Percentiles rank a stretch among this genome's conserved stretches.
Evolutionary conservation across 768 basidiomycete species (phyloP).

Genomic region (Lentinula detonsa): DNA sequence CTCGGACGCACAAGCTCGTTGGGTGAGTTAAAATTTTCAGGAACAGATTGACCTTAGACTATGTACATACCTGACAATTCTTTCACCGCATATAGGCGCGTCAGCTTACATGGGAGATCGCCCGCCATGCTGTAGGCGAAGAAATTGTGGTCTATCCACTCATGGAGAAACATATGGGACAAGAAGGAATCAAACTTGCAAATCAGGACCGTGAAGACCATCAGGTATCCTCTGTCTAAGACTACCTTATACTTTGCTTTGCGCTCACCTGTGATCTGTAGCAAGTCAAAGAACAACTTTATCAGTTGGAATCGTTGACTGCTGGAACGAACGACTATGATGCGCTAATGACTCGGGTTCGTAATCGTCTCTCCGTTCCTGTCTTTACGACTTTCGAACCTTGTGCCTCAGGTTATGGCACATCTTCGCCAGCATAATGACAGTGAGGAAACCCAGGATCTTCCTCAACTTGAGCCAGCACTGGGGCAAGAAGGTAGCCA

Average conservation of each 20-base stretch:
- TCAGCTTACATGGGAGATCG: conserved; percentile 57
- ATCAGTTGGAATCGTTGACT: conserved; percentile 38
- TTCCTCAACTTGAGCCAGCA: conserved; percentile 44
- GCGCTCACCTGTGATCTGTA: conserved; percentile 6
- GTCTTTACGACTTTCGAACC: neutral
- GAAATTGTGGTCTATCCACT: conserved; percentile 62
- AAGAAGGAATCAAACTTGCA: conserved; percentile 41
- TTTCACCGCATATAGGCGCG: conserved; percentile 10
- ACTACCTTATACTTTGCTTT: neutral
- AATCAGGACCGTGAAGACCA: conserved; percentile 55
- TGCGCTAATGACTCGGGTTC: conserved; percentile 23
- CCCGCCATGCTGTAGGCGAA: conserved; percentile 55
- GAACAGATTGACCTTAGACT: neutral
- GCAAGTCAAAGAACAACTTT: conserved; percentile 33
- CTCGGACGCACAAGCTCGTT: conserved; percentile 41
- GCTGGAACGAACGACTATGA: conserved; percentile 40
- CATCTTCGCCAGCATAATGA: conserved; percentile 49
- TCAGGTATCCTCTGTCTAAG: conserved; percentile 25
- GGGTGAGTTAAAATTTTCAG: conserved; percentile 22
- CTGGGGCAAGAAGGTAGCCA: conserved; percentile 38
- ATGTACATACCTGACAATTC: neutral
- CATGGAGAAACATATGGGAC: conserved; percentile 52
- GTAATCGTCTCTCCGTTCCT: neutral
- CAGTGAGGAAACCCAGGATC: conserved; percentile 51
- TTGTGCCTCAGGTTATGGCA: conserved; percentile 29